These are phyloP conservation scores for Saturnispora gosingensis DNA, from an alignment of 805 yeast species.

Conservation along the genomic window DNA sequence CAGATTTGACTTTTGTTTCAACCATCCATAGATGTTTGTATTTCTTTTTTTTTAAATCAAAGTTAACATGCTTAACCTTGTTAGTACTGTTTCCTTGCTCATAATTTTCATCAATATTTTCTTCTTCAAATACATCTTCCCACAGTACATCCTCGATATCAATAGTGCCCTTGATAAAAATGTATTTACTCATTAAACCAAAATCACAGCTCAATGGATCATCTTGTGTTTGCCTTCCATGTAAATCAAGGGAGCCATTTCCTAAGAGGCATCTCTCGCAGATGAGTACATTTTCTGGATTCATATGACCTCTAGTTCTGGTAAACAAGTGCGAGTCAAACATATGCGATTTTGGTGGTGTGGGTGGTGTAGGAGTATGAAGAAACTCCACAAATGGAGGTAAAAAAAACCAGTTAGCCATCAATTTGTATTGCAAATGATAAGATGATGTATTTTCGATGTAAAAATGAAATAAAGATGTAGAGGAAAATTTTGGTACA, in stretches of 20 bases:
- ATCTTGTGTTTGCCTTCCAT: neutral
- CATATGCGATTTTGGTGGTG: conserved; percentile 20
- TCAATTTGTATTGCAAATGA: conserved; percentile 19
- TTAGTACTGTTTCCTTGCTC: neutral
- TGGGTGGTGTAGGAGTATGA: conserved; percentile 27
- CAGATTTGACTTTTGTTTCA: conserved; percentile 16
- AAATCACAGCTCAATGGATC: conserved; percentile 18
- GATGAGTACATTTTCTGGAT: conserved; percentile 27
- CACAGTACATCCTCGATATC: conserved; percentile 23
- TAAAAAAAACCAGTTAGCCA: conserved; percentile 29
- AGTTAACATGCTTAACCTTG: conserved; percentile 4
- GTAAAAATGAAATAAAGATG: conserved; percentile 23
- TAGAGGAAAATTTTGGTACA: conserved; percentile 23
- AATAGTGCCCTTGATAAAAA: conserved; percentile 23
- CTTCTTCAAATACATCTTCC: conserved; percentile 6
- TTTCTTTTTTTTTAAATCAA: neutral
- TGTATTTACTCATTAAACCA: conserved; percentile 21
- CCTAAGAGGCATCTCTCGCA: conserved; percentile 21
- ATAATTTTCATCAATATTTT: conserved; percentile 5
- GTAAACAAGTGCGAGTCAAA: conserved; percentile 9
- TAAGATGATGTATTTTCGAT: conserved; percentile 21
- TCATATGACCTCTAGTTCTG: conserved; percentile 17
- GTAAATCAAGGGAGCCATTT: neutral
- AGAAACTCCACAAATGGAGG: conserved; percentile 29
- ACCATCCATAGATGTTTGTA: neutral